These are phyloP conservation scores for Penicillium chermesinum DNA, from an alignment of 495 filamentous ascomycete species.

Conservation along the genomic window DNA sequence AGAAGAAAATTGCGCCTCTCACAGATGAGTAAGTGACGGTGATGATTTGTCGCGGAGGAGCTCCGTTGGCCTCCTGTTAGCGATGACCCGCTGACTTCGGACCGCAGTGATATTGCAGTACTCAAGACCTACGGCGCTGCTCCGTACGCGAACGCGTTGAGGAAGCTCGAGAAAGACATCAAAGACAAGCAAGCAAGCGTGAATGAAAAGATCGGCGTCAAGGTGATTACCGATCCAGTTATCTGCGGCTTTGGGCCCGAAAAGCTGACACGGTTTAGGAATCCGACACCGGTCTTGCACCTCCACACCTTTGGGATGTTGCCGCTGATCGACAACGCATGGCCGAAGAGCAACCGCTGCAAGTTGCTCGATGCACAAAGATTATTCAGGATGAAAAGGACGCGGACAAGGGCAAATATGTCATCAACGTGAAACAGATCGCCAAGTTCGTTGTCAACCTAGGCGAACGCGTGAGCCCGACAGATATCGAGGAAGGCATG, in stretches of 20 bases:
- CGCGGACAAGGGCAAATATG: constrained; percentile 97
- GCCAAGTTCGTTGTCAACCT: constrained; percentile 99
- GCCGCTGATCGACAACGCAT: constrained; percentile 96
- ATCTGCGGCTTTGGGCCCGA: constrained; percentile 5
- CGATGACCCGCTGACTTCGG: constrained; percentile 22
- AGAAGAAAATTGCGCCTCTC: constrained; percentile 98
- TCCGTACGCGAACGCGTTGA: constrained; percentile 84
- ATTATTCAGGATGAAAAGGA: constrained; percentile 98
- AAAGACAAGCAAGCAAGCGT: constrained; percentile 95
- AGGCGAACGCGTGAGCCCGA: constrained; percentile 92
- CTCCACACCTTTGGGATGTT: constrained; percentile 98
- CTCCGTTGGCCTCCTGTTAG: not conserved
- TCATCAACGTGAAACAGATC: constrained; percentile 99
- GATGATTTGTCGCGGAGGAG: not conserved
- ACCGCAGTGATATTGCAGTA: constrained; percentile 88
- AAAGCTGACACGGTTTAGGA: constrained; percentile 54
- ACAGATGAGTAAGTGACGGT: constrained; percentile 75
- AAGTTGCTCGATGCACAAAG: constrained; percentile 97
- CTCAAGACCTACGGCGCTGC: constrained; percentile 98
- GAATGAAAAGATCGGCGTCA: constrained; percentile 93
- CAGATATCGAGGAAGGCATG: constrained; percentile 99
- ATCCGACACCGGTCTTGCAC: constrained; percentile 96
- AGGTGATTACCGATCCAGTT: constrained; percentile 39
- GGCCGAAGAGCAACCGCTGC: constrained; percentile 94
- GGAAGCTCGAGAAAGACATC: constrained; percentile 97